These are phyloP conservation scores for Tuber umbilicatum DNA, from an alignment of 495 filamentous ascomycete genomes.

Conservation along the genomic window DNA sequence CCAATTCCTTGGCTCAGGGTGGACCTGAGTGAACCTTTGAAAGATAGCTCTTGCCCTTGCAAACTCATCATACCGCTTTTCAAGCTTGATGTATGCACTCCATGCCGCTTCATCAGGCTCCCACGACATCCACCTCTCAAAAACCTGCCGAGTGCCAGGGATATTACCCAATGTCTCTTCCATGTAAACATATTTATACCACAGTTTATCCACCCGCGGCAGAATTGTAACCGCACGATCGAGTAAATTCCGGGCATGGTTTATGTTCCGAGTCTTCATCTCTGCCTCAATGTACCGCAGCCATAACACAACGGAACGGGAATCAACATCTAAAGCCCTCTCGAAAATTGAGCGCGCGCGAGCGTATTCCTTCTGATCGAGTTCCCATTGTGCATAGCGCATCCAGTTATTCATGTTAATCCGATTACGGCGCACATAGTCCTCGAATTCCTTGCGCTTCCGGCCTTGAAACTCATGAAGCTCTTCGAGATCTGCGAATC, in stretches of 20 bases:
- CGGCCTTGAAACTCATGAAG: constrained; percentile 94
- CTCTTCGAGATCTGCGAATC: constrained; percentile 94
- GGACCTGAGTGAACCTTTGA: constrained; percentile 83
- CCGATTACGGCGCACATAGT: constrained; percentile 92
- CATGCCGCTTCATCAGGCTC: constrained; percentile 93
- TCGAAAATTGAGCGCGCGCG: constrained; percentile 95
- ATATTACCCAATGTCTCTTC: constrained; percentile 95
- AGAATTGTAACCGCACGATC: constrained; percentile 92
- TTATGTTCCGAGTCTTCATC: constrained; percentile 95
- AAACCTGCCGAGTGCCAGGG: constrained; percentile 84
- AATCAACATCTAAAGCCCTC: constrained; percentile 83
- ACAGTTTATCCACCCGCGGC: constrained; percentile 86
- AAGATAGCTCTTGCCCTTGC: constrained; percentile 79
- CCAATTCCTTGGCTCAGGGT: constrained; percentile 94
- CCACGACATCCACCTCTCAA: constrained; percentile 98
- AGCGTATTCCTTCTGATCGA: constrained; percentile 97
- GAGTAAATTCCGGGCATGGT: constrained; percentile 88
- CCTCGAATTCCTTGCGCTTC: constrained; percentile 93
- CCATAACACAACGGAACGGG: constrained; percentile 70
- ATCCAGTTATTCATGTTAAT: constrained; percentile 99
- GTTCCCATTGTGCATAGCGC: constrained; percentile 93
- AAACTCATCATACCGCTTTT: constrained; percentile 89
- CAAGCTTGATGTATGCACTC: constrained; percentile 91
- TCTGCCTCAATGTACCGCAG: constrained; percentile 92
- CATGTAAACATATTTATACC: constrained; percentile 99